These are phyloP conservation scores for Mycena pura DNA, from an alignment of 768 basidiomycete genomes.

Conservation along the genomic window DNA sequence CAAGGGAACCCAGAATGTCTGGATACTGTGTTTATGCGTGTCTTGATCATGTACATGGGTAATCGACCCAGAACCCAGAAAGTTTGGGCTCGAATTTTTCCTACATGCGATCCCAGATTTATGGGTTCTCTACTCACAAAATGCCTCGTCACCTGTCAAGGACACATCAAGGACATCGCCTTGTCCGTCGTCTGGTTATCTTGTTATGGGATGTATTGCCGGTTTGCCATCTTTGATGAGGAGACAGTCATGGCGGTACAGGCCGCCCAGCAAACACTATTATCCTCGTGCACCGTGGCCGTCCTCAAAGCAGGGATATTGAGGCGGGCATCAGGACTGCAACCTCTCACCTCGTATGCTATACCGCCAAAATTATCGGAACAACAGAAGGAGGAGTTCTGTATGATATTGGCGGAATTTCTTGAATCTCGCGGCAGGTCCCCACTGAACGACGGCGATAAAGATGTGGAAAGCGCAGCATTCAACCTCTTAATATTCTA, in stretches of 20 bases:
- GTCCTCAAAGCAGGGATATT: neutral
- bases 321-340: neutral
- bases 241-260: neutral
- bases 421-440: neutral
- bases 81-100: neutral
- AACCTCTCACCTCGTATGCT: neutral
- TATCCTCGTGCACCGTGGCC: neutral
- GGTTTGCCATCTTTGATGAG: neutral
- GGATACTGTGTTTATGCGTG: neutral
- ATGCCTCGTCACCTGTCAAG: neutral
- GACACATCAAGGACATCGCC: neutral
- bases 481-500: neutral
- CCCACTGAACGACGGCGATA: neutral
- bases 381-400: neutral
- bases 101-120: neutral
- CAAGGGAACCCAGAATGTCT: neutral
- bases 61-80: neutral
- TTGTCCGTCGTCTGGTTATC: neutral
- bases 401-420: neutral
- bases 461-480: neutral
- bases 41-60: neutral
- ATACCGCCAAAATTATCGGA: neutral
- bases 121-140: neutral
- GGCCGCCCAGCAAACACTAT: neutral
- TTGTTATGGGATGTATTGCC: neutral